Conservation (phyloP, 495 filamentous ascomycete species). For the Lepraria neglecta region DNA sequence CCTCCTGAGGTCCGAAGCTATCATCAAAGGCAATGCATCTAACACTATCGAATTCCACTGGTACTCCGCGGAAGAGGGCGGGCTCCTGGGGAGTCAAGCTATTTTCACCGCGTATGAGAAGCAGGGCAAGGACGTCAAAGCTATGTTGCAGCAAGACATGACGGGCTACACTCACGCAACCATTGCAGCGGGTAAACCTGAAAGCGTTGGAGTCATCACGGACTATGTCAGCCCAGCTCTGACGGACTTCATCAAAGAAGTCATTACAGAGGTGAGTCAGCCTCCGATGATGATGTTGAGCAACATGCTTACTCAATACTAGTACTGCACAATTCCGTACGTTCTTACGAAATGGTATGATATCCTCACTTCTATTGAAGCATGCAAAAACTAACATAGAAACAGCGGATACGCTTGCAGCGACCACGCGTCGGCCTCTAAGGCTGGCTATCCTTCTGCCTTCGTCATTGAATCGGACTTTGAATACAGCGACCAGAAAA, state of each 20-base stretch:
- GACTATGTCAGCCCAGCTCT: constrained; percentile 81
- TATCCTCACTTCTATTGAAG: background rate
- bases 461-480: constrained; percentile 94
- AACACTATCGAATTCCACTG: constrained; percentile 97
- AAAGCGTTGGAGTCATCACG: constrained; percentile 87
- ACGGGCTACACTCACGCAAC: constrained; percentile 85
- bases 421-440: constrained; percentile 92
- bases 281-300: background rate
- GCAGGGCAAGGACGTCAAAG: constrained; percentile 69
- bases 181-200: constrained; percentile 71
- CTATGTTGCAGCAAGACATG: constrained; percentile 99
- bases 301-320: constrained; percentile 1
- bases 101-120: constrained; percentile 84
- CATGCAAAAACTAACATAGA: background rate
- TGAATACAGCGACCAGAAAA: constrained; percentile 75
- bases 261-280: constrained; percentile 62
- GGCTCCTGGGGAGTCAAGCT: constrained; percentile 76
- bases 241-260: constrained; percentile 85
- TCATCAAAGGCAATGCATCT: constrained; percentile 45
- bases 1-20: constrained; percentile 50
- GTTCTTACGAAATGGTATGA: constrained; percentile 72
- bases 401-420: constrained; percentile 81
- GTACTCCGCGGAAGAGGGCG: constrained; percentile 90
- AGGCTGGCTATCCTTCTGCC: constrained; percentile 89
- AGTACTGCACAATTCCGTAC: constrained; percentile 88